Conservation (phyloP, 139 green algal genomes). For the Edaphochlamys debaryana region DNA sequence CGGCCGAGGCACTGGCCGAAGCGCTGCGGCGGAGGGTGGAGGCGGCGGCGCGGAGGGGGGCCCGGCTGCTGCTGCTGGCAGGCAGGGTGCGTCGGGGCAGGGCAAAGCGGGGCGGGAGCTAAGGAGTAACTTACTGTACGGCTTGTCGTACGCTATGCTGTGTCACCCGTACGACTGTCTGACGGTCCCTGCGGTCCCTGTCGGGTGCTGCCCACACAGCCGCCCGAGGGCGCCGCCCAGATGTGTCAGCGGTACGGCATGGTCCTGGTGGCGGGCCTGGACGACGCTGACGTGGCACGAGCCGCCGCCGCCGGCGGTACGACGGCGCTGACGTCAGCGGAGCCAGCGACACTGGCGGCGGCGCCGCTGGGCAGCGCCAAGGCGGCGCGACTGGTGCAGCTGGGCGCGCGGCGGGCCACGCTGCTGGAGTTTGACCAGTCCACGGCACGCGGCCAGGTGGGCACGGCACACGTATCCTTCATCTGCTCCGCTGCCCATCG, state of each 20-base stretch:
- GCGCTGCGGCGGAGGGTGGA: not conserved
- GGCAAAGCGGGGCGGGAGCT: too few relatives aligned
- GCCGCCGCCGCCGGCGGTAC: not conserved
- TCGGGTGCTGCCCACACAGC: too few relatives aligned
- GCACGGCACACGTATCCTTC: too few relatives aligned
- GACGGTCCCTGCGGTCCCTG: too few relatives aligned
- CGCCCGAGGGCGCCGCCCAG: not conserved
- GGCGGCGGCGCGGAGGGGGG: not conserved
- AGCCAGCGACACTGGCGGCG: not conserved
- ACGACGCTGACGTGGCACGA: slow-evolving; percentile 7
- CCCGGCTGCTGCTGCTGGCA: slow-evolving; percentile 12
- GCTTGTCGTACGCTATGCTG: too few relatives aligned
- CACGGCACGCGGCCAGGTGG: too few relatives aligned
- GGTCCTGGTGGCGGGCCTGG: slow-evolving; percentile 5
- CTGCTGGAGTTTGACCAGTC: slow-evolving; percentile 37
- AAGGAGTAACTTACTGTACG: too few relatives aligned
- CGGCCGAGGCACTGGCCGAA: not conserved
- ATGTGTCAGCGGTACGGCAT: slow-evolving; percentile 11
- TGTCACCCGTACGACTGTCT: too few relatives aligned
- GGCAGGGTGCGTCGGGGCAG: not conserved
- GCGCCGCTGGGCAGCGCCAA: slow-evolving; percentile 5
- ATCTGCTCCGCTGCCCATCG: not conserved
- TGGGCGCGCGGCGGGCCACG: not conserved
- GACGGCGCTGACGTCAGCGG: not conserved
- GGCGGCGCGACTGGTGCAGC: not conserved